Percentiles rank a stretch among this genome's conserved stretches.
phyloP scores from a whole-genome alignment of 1,284 basidiomycete genomes.

The Trichosporon inkin region DNA sequence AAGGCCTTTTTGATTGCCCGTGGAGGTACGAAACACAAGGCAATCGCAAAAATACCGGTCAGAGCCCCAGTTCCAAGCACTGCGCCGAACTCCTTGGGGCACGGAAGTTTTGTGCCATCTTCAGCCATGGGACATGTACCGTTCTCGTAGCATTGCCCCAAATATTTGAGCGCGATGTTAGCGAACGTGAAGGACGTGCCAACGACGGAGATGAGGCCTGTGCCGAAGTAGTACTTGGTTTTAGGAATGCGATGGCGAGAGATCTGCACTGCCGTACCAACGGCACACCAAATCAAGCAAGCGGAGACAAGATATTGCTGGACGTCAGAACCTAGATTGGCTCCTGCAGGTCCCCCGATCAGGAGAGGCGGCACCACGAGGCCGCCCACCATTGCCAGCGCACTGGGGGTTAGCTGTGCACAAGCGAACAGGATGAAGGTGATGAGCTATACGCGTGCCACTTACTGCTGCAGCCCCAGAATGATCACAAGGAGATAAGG shows the following conservation, averaged over 20 bases:
- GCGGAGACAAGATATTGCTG: constrained; percentile 35
- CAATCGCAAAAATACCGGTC: constrained; percentile 34
- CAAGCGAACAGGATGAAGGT: not conserved
- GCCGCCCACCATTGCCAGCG: constrained; percentile 36
- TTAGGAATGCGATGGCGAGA: constrained; percentile 25
- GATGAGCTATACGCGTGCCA: not conserved
- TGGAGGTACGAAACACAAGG: constrained; percentile 31
- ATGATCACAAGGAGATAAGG: constrained; percentile 35
- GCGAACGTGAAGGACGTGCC: constrained; percentile 36
- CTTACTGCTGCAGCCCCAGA: constrained; percentile 35
- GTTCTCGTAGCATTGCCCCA: constrained; percentile 28
- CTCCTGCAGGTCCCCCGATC: constrained; percentile 31
- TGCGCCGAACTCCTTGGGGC: constrained; percentile 31
- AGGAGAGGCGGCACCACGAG: constrained; percentile 33
- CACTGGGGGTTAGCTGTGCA: constrained; percentile 10
- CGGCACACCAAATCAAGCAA: constrained; percentile 33
- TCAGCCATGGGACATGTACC: constrained; percentile 28
- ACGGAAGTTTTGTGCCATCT: constrained; percentile 34
- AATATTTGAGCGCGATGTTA: constrained; percentile 30
- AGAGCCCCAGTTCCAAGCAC: constrained; percentile 30
- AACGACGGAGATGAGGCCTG: constrained; percentile 33
- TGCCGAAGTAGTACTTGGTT: constrained; percentile 32
- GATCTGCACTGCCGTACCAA: constrained; percentile 34
- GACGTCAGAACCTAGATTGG: constrained; percentile 25
- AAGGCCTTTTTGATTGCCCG: constrained; percentile 31